These are phyloP conservation scores for Vinca minor DNA, from an alignment of 257 asterid genomes.

Conservation along the genomic window DNA sequence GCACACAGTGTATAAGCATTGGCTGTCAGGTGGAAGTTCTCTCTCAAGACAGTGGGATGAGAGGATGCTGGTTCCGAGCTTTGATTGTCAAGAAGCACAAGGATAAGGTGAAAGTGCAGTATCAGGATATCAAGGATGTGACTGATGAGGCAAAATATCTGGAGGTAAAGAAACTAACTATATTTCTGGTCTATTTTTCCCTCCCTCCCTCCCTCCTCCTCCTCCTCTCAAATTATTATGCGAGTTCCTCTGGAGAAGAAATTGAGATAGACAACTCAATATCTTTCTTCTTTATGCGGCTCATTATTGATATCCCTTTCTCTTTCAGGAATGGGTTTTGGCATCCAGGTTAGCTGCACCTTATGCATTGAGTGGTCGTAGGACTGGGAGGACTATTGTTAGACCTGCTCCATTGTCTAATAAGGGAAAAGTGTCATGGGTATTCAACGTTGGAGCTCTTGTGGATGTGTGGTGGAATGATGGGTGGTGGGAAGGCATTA, in stretches of 20 bases:
- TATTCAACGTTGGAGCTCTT: constrained; percentile 36
- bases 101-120: constrained; percentile 62
- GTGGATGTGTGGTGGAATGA: constrained; percentile 87
- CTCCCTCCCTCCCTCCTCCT: background rate
- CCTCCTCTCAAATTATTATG: too few species aligned
- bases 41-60: constrained; percentile 77
- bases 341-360: constrained; percentile 47
- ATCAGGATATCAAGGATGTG: constrained; percentile 71
- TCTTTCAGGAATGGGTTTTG: constrained; percentile 69
- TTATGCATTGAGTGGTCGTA: constrained; percentile 46
- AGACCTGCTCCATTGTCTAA: constrained; percentile 37
- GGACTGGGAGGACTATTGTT: constrained; percentile 49
- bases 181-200: background rate
- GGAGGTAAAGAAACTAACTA: constrained; percentile 38
- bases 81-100: constrained; percentile 54
- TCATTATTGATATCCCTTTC: constrained; percentile 1
- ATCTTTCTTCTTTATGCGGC: background rate
- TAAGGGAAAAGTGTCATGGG: constrained; percentile 18
- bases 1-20: constrained; percentile 24
- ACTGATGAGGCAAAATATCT: constrained; percentile 52
- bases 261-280: background rate
- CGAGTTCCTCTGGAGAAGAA: background rate
- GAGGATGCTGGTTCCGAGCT: constrained; percentile 94
- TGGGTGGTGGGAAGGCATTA: constrained; percentile 97
- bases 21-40: constrained; percentile 78